Percentiles rank a stretch among this genome's conserved stretches.
These are phyloP conservation scores for Zoysia japonica DNA, from an alignment of 176 grass and related monocot genomes.

Conservation along the genomic window DNA sequence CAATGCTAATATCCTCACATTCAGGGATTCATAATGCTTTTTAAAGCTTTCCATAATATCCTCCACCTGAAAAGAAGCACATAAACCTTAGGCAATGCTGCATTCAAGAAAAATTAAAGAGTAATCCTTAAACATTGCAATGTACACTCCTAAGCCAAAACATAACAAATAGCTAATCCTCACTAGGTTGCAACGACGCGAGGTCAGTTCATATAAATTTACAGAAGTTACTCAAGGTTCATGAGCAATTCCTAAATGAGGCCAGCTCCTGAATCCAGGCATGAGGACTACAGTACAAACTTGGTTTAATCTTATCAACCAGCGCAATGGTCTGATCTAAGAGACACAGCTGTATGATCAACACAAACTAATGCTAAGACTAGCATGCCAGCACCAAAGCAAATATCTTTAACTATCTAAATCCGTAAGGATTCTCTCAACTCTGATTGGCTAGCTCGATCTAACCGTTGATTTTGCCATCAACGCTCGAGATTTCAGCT, in stretches of 20 bases:
- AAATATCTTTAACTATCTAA: too few species aligned
- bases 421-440: too few species aligned
- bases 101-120: slow-evolving; percentile 21
- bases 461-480: too few species aligned
- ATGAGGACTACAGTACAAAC: slow-evolving; percentile 13
- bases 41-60: slow-evolving; percentile 55
- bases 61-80: slow-evolving; percentile 58
- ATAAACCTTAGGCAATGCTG: slow-evolving; percentile 26
- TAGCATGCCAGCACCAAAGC: slow-evolving; percentile 1
- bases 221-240: background rate
- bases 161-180: slow-evolving; percentile 12
- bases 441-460: too few species aligned
- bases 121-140: background rate
- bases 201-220: background rate
- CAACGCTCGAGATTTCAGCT: too few species aligned
- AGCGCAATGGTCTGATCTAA: slow-evolving; percentile 10
- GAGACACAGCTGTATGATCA: background rate
- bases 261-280: background rate
- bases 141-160: background rate
- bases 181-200: slow-evolving; percentile 11
- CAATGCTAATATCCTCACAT: slow-evolving; percentile 50
- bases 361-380: background rate
- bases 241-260: background rate
- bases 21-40: slow-evolving; percentile 52
- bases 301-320: background rate